Evolutionary conservation across 2,329 filamentous ascomycete species (phyloP).

Genomic region (Pseudogymnoascus sp.): DNA sequence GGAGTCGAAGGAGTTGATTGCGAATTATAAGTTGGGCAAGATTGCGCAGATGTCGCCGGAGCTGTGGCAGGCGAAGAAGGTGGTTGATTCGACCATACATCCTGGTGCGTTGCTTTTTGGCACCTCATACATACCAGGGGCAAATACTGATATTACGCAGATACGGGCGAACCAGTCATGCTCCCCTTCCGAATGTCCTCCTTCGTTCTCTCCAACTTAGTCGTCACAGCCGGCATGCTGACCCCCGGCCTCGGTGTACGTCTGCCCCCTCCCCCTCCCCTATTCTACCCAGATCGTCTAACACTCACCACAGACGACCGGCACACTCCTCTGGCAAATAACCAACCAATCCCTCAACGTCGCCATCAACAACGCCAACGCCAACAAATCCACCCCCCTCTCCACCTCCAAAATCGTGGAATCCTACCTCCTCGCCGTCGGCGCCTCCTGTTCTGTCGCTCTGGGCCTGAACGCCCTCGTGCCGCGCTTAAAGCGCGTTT

Average conservation of each 20-base stretch:
- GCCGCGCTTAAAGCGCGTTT: conserved; percentile 69
- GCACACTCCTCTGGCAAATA: conserved; percentile 89
- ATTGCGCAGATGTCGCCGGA: conserved; percentile 76
- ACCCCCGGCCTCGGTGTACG: conserved; percentile 72
- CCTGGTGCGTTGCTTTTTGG: conserved; percentile 56
- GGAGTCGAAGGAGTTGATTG: conserved; percentile 73
- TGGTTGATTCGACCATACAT: conserved; percentile 92
- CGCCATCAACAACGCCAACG: conserved; percentile 94
- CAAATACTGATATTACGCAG: conserved; percentile 38
- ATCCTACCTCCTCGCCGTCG: conserved; percentile 87
- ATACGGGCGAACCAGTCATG: conserved; percentile 86
- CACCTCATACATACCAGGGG: conserved; percentile 3
- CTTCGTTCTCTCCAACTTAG: conserved; percentile 86
- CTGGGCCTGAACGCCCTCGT: conserved; percentile 87
- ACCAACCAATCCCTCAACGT: conserved; percentile 97
- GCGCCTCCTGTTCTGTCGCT: conserved; percentile 88
- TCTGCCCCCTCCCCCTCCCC: not conserved
- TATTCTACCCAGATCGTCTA: not conserved
- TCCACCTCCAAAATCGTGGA: conserved; percentile 73
- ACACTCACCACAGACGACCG: conserved; percentile 51
- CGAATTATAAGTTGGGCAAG: conserved; percentile 80
- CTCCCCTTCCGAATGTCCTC: conserved; percentile 96
- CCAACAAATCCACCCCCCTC: conserved; percentile 92
- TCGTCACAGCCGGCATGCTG: conserved; percentile 96
- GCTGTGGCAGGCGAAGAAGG: conserved; percentile 92